Base-by-base conservation (phyloP, 2,329 filamentous ascomycete species). In the Pestalotiopsis sp. region DNA sequence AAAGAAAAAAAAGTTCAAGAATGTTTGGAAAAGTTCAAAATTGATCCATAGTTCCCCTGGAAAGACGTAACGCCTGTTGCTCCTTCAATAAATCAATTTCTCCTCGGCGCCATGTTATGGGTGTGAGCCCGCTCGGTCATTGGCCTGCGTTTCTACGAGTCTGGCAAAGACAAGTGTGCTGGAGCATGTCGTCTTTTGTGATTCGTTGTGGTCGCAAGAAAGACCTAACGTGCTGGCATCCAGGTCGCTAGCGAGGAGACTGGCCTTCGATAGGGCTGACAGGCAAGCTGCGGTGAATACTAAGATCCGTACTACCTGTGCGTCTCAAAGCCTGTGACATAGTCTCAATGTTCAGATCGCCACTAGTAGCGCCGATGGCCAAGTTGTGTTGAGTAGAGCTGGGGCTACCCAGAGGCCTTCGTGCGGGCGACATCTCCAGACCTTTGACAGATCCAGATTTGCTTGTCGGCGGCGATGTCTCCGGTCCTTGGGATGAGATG, bases 251-350 rank as follows among this genome's bases (percentile, higher is more conserved):
- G 24, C 74, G 77, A n/a, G 77, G 73, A 7, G 58, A 61, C 14
- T 39, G 56, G 56, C 76, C 79, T 59, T 88, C 86, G 39, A 88
- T 81, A 1, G 89, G 89, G 73, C 88, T 91, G 40, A 84, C 80
- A 3, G 88, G 87, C 64, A 83, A 80, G 78, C 88, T 90, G 69
- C 86, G 81, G 61, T 84, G 76, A 61, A 80, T 82, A 71, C 84
- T 83, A 67, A 98, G 81, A 77, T 98, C 95, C 20, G 92, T 89
- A 79, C 94, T 97, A 58, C 90, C 93, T 14, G 94, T 97, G 78
- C 93, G 91, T 76, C 92, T 86, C 75, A 98, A 83, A 17, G 94
- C 94, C 80, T 98, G 94, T 65, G 91, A 87, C 94, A 98, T 97
- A 3, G 94, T 98, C 83, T 98, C 94, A 71, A 98, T 92, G 68